Evolutionary conservation across 306 rosid genomes (phyloP).

Genomic region (Clitoria ternatea): DNA sequence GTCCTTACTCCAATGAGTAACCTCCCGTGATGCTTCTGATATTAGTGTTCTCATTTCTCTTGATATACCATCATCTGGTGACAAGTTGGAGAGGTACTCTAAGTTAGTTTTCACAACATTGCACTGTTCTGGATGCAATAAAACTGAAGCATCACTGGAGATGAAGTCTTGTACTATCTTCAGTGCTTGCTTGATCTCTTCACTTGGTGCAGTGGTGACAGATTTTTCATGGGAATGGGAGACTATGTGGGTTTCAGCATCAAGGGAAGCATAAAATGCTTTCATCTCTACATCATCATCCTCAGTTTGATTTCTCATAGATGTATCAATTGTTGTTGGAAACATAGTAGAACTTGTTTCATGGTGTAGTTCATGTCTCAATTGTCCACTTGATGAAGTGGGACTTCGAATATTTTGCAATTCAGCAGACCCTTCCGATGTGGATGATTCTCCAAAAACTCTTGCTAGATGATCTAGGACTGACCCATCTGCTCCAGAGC

Average conservation of each 20-base stretch:
- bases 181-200: neutral
- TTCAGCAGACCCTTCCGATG: neutral
- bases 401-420: neutral
- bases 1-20: neutral
- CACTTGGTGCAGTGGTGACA: no score
- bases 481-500: neutral
- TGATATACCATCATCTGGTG: neutral
- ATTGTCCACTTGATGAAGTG: neutral
- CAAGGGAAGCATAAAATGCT: constrained; percentile 13
- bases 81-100: neutral
- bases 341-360: neutral
- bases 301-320: neutral
- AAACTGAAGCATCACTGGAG: neutral
- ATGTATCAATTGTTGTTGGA: neutral
- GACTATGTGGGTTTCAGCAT: neutral
- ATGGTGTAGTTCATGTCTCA: neutral
- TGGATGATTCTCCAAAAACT: neutral
- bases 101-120: neutral
- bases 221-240: no score
- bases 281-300: constrained; percentile 6
- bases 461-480: neutral
- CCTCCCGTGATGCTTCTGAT: neutral
- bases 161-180: neutral
- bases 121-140: neutral
- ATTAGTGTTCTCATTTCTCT: neutral